These are phyloP conservation scores for Byssochlamys sp. DNA, from an alignment of 2,329 filamentous ascomycete species.

Conservation along the genomic window DNA sequence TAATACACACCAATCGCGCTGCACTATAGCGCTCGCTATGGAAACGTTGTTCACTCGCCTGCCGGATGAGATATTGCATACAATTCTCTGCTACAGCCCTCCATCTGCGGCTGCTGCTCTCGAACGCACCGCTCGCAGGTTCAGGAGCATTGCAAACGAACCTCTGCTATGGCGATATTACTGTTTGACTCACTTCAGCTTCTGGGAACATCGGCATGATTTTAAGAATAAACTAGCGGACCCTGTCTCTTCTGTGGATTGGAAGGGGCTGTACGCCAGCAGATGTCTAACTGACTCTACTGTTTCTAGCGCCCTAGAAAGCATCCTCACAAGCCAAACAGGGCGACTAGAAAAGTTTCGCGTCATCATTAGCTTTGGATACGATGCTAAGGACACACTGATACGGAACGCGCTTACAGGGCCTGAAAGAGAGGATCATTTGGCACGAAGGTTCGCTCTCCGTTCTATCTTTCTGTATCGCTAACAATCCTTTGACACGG, in stretches of 20 bases:
- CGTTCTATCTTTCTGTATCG: constrained; percentile 1
- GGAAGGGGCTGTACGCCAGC: constrained; percentile 60
- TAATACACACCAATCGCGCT: background rate
- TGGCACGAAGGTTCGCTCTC: constrained; percentile 54
- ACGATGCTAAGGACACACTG: constrained; percentile 81
- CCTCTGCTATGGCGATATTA: constrained; percentile 71
- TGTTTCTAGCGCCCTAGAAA: constrained; percentile 51
- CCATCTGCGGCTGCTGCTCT: constrained; percentile 43
- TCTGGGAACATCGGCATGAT: constrained; percentile 63
- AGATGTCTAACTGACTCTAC: constrained; percentile 46
- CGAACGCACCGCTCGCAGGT: constrained; percentile 53
- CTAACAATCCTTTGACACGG: constrained; percentile 8
- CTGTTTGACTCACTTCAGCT: constrained; percentile 59
- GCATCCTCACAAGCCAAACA: constrained; percentile 60
- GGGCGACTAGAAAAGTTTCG: constrained; percentile 61
- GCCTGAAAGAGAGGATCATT: constrained; percentile 57
- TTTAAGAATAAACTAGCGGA: constrained; percentile 47
- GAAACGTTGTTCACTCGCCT: constrained; percentile 35
- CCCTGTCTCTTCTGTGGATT: constrained; percentile 52
- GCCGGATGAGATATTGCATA: constrained; percentile 76
- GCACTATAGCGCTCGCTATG: constrained; percentile 18
- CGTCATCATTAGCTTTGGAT: constrained; percentile 62
- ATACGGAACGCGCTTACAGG: constrained; percentile 53
- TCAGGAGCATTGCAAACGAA: constrained; percentile 58
- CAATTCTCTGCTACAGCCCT: constrained; percentile 58